Conservation (phyloP, 768 basidiomycete genomes). For the Boletales sp. region DNA sequence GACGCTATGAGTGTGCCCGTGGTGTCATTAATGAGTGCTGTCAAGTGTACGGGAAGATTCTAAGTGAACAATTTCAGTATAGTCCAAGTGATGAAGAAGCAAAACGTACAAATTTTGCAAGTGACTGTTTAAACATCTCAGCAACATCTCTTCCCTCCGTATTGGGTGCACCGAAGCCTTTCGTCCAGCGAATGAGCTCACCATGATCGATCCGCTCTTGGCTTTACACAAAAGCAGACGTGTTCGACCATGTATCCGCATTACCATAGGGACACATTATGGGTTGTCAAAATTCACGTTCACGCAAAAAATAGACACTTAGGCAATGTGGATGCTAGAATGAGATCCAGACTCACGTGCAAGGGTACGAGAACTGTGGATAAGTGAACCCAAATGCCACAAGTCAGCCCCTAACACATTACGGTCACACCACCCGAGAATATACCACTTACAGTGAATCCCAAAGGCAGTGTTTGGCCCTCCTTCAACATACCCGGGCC, state of each 20-base stretch:
- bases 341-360: constrained; percentile 55
- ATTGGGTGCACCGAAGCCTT: constrained; percentile 90
- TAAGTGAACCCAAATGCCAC: neutral
- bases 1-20: constrained; percentile 98
- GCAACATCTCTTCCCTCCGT: constrained; percentile 93
- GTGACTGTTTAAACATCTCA: constrained; percentile 83
- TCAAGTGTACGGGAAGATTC: constrained; percentile 80
- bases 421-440: neutral
- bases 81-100: neutral
- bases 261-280: neutral
- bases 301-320: neutral
- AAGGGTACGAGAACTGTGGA: constrained; percentile 88
- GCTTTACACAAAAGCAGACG: constrained; percentile 35
- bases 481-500: constrained; percentile 46
- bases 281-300: neutral
- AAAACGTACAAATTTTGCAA: constrained; percentile 66
- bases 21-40: constrained; percentile 94
- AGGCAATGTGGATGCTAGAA: neutral
- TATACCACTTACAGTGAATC: constrained; percentile 80
- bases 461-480: constrained; percentile 70
- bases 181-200: constrained; percentile 97
- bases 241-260: too few species aligned
- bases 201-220: constrained; percentile 94
- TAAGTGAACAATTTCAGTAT: constrained; percentile 25
- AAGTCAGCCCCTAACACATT: neutral